Evolutionary conservation across 192 early-diverging fungal species (phyloP), one percentile per base, ranked within the genome.

Genomic region (Rhizophagus sp.): DNA sequence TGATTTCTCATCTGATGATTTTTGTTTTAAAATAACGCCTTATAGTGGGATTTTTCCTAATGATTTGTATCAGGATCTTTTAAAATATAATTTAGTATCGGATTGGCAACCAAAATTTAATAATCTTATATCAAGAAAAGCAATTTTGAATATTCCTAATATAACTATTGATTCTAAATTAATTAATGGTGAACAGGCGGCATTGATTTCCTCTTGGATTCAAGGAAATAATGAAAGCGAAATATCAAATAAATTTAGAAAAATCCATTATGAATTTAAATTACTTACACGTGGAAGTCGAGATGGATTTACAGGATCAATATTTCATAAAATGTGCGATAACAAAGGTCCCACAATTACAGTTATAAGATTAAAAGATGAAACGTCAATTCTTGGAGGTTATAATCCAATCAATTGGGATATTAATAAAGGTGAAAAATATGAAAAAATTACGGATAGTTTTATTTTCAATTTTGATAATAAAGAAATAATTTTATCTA

Each of bases 271-370:
- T 22, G 52, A 57, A 22, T 57, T 57, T 22, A 4, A 57, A 22
- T 57, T 57, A 22, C 15, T 57, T 57, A 22, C 19, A 1, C 52
- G 52, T 57, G 52, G 52, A 22, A 57, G 17, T 57, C 52, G 52
- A 2, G 52, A 57, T 57, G 52, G 52, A 7, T 57, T 57, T 57
- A 69, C 67, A 69, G 15, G 19, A 2, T 33, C 13, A n/a, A 69
- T 39, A 69, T 69, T 69, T 69, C 67, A 69, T 30, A 69, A 69
- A 69, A 7, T 30, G 25, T 81, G 80, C 64, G 80, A 81, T 68
- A 75, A 75, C 17, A 49, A 76, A 47, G 80, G 80, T 33, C 74
- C 80, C 24, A 78, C 80, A 47, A 47, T 47, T 50, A 44, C 76
- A 2, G 39, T 74, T 12, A 25, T 81, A 8, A 25, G 65, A 41